phyloP scores from a whole-genome alignment of 176 grass and related monocot species.

The Panicum miliaceum region DNA sequence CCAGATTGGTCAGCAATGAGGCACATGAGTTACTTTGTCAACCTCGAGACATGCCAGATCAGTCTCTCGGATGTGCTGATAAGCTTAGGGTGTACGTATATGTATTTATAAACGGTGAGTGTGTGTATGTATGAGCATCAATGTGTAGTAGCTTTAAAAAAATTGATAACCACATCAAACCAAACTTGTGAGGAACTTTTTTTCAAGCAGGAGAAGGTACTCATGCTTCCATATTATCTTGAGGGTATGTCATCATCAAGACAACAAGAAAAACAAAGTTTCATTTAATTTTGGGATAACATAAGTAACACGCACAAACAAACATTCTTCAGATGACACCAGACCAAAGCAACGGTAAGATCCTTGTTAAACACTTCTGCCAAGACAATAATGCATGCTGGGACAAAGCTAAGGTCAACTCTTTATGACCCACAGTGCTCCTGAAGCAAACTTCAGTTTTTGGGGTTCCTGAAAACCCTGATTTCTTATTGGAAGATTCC shows the following conservation, averaged over 20 bases:
- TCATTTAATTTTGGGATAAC: background rate
- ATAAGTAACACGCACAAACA: background rate
- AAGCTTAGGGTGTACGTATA: too few species aligned
- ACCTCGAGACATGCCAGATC: too few species aligned
- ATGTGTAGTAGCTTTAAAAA: too few species aligned
- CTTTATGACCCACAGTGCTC: conserved; percentile 1
- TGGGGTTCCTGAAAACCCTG: conserved; percentile 5
- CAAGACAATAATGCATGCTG: conserved; percentile 18
- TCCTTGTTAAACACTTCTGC: conserved; percentile 24
- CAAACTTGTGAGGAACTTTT: background rate
- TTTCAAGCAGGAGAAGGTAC: conserved; percentile 2
- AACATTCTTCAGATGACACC: conserved; percentile 38
- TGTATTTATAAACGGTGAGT: too few species aligned
- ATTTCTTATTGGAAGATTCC: conserved; percentile 47
- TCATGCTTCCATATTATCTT: background rate
- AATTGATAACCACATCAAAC: background rate
- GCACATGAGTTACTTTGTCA: too few species aligned
- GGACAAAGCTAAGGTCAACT: conserved; percentile 51
- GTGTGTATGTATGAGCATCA: too few species aligned
- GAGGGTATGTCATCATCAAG: background rate
- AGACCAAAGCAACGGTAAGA: conserved; percentile 31
- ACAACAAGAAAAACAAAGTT: background rate
- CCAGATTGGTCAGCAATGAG: too few species aligned
- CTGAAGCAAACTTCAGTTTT: conserved; percentile 38
- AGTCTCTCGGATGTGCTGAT: too few species aligned